A percentile compares a stretch with the other conserved stretches of the same genome.
These are phyloP conservation scores for Sporothrix dimorphospora DNA, from an alignment of 2,329 filamentous ascomycete genomes.

Conservation along the genomic window DNA sequence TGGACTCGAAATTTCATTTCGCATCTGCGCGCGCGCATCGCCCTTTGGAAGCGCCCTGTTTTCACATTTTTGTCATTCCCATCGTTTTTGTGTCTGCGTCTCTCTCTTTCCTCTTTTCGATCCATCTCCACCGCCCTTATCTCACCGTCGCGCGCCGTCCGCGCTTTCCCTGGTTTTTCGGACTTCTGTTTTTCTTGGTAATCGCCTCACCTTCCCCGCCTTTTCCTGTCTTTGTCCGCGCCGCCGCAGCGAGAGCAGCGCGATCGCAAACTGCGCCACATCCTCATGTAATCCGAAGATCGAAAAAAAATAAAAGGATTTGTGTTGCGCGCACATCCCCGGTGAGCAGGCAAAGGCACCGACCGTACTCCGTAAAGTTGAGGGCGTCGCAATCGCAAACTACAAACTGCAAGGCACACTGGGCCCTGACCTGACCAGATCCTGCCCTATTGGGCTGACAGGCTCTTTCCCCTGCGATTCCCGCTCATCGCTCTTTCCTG, in stretches of 20 bases:
- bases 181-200: constrained; percentile 20
- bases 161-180: constrained; percentile 2
- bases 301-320: background rate
- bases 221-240: constrained; percentile 17
- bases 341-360: background rate
- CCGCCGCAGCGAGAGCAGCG: background rate
- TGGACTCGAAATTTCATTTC: background rate
- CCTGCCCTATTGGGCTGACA: constrained; percentile 16
- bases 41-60: background rate
- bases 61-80: background rate
- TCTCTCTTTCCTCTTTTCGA: background rate
- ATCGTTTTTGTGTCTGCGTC: background rate
- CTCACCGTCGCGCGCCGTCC: constrained; percentile 15
- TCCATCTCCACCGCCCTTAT: constrained; percentile 21
- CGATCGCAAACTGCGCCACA: constrained; percentile 19
- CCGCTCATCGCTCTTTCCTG: background rate
- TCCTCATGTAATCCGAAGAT: background rate
- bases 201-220: constrained; percentile 20
- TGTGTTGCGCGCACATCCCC: background rate
- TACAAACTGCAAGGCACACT: background rate
- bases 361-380: too few species aligned
- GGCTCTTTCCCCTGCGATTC: background rate
- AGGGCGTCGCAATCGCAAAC: background rate
- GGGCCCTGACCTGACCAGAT: background rate
- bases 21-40: background rate